These are phyloP conservation scores for Penicillium sp. DNA, from an alignment of 2,329 filamentous ascomycete species.

Conservation along the genomic window DNA sequence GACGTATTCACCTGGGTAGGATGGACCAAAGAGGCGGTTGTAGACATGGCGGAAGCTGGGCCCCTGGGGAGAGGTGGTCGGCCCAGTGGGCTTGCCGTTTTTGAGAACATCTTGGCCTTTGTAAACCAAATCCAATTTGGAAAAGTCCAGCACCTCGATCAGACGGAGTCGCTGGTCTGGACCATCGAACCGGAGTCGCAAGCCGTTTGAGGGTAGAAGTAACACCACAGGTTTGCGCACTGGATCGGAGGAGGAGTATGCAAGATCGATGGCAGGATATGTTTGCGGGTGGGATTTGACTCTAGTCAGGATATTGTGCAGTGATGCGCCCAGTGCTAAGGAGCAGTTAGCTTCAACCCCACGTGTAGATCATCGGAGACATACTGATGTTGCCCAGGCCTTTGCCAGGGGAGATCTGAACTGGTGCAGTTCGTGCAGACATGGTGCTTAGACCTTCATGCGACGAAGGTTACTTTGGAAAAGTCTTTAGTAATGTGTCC, in stretches of 20 bases:
- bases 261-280: slow-evolving; percentile 77
- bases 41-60: slow-evolving; percentile 88
- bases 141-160: slow-evolving; percentile 87
- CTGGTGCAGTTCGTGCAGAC: slow-evolving; percentile 38
- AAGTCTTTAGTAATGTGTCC: slow-evolving; percentile 12
- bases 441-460: slow-evolving; percentile 23
- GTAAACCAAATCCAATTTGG: slow-evolving; percentile 76
- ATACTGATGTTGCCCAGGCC: slow-evolving; percentile 60
- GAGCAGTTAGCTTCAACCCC: slow-evolving; percentile 22
- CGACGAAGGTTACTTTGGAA: neutral
- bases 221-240: slow-evolving; percentile 71
- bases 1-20: slow-evolving; percentile 89
- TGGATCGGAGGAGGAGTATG: slow-evolving; percentile 71
- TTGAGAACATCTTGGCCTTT: slow-evolving; percentile 76
- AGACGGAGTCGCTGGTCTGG: slow-evolving; percentile 85
- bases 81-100: slow-evolving; percentile 33
- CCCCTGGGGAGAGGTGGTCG: slow-evolving; percentile 46
- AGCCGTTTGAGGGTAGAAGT: slow-evolving; percentile 73
- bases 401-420: slow-evolving; percentile 63
- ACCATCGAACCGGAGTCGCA: slow-evolving; percentile 89
- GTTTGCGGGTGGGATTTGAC: slow-evolving; percentile 80
- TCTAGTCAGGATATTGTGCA: slow-evolving; percentile 82
- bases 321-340: slow-evolving; percentile 78
- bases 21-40: slow-evolving; percentile 85
- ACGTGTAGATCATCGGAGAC: slow-evolving; percentile 19